Evolutionary conservation across 331 rosid genomes (phyloP).

Genomic region (Pyrus hybrid): DNA sequence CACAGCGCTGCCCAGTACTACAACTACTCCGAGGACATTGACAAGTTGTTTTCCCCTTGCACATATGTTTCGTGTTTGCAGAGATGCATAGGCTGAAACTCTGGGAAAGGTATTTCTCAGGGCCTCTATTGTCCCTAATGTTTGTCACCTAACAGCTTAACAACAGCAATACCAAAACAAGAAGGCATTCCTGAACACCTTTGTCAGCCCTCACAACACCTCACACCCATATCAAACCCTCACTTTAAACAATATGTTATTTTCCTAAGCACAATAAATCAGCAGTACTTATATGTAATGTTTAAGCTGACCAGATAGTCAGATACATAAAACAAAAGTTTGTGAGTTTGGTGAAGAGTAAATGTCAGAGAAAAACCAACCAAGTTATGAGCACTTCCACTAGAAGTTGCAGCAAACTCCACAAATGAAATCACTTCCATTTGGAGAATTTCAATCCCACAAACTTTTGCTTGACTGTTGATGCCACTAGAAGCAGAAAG

Average conservation of each 20-base stretch:
- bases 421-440: conserved; percentile 71
- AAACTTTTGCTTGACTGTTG: conserved; percentile 29
- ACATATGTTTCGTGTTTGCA: background rate
- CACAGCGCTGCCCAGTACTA: background rate
- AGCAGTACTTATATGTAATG: background rate
- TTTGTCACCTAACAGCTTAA: background rate
- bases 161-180: background rate
- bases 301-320: background rate
- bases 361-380: conserved; percentile 34
- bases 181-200: background rate
- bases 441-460: conserved; percentile 58
- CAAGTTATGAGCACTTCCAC: conserved; percentile 59
- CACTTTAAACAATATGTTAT: background rate
- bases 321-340: conserved; percentile 10
- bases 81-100: background rate
- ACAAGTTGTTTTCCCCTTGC: background rate
- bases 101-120: background rate
- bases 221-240: background rate
- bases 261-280: background rate
- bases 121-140: background rate
- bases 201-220: background rate
- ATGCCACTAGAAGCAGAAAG: conserved; percentile 33
- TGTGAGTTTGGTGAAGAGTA: background rate
- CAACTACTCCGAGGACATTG: background rate
- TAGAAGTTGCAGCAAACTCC: conserved; percentile 75